Percentiles rank a stretch among this genome's conserved stretches.
These are phyloP conservation scores for Triticum dicoccoides DNA, from an alignment of 176 grass and related monocot genomes.

Conservation along the genomic window DNA sequence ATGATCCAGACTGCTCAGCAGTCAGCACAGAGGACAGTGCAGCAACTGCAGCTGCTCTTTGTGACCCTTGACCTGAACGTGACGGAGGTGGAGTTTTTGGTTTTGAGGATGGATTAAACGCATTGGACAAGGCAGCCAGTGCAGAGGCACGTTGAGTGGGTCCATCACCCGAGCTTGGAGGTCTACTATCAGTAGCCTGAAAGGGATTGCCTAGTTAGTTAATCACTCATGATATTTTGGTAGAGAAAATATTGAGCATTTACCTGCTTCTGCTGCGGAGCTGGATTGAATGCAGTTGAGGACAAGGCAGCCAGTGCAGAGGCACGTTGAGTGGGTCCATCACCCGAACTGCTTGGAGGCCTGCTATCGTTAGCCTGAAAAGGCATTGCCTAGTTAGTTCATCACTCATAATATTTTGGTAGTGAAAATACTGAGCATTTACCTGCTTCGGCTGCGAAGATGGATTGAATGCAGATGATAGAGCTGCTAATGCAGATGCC, in stretches of 20 bases:
- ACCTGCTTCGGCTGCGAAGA: slow-evolving; percentile 44
- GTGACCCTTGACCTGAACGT: slow-evolving; percentile 74
- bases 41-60: slow-evolving; percentile 97
- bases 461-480: slow-evolving; percentile 91
- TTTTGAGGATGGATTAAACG: slow-evolving; percentile 75
- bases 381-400: background rate
- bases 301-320: slow-evolving; percentile 84
- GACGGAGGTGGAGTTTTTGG: slow-evolving; percentile 44
- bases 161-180: slow-evolving; percentile 56
- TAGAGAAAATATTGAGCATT: background rate
- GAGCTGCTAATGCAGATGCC: slow-evolving; percentile 82
- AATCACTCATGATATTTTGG: background rate
- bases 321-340: slow-evolving; percentile 77
- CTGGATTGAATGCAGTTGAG: slow-evolving; percentile 67
- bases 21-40: slow-evolving; percentile 84
- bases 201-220: slow-evolving; percentile 11
- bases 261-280: slow-evolving; percentile 43
- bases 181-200: slow-evolving; percentile 48
- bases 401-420: background rate
- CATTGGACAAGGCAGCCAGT: slow-evolving; percentile 79
- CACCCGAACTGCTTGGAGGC: slow-evolving; percentile 46
- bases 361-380: slow-evolving; percentile 52
- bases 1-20: slow-evolving; percentile 68
- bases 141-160: slow-evolving; percentile 85
- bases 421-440: background rate